Percentiles rank a stretch among this genome's conserved stretches.
Conservation (phyloP, 306 rosid genomes). For the Phaseolus lunatus region DNA sequence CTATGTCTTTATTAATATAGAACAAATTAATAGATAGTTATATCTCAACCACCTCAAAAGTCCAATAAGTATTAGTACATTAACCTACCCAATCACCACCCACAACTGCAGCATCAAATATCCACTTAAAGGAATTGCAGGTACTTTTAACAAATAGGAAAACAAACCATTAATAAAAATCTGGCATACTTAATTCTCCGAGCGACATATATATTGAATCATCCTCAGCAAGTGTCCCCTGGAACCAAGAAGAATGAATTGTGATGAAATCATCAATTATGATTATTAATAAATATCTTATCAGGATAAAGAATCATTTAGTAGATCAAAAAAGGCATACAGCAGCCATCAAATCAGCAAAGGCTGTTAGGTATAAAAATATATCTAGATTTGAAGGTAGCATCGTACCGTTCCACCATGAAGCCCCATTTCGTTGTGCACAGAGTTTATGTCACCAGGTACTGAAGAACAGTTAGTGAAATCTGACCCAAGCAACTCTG, state of each 20-base stretch:
- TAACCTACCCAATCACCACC: constrained; percentile 28
- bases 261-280: constrained; percentile 17
- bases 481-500: constrained; percentile 83
- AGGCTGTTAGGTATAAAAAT: constrained; percentile 35
- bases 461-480: constrained; percentile 83
- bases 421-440: constrained; percentile 78
- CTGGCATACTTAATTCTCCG: constrained; percentile 89
- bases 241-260: constrained; percentile 48
- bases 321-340: constrained; percentile 25
- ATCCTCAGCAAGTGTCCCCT: constrained; percentile 88
- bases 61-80: constrained; percentile 17
- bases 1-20: constrained; percentile 20
- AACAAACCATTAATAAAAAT: constrained; percentile 60
- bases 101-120: constrained; percentile 43
- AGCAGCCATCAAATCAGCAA: constrained; percentile 44
- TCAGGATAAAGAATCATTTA: constrained; percentile 41
- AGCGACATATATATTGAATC: constrained; percentile 97
- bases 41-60: constrained; percentile 29
- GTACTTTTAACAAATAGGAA: constrained; percentile 46
- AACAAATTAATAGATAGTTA: constrained; percentile 19
- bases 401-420: constrained; percentile 72
- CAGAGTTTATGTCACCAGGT: constrained; percentile 68
- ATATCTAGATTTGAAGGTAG: constrained; percentile 42
- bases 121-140: constrained; percentile 39
- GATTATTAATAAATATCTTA: constrained; percentile 34